Evolutionary conservation across 202 grass and related monocot species (phyloP).

Genomic region (Setaria viridis): DNA sequence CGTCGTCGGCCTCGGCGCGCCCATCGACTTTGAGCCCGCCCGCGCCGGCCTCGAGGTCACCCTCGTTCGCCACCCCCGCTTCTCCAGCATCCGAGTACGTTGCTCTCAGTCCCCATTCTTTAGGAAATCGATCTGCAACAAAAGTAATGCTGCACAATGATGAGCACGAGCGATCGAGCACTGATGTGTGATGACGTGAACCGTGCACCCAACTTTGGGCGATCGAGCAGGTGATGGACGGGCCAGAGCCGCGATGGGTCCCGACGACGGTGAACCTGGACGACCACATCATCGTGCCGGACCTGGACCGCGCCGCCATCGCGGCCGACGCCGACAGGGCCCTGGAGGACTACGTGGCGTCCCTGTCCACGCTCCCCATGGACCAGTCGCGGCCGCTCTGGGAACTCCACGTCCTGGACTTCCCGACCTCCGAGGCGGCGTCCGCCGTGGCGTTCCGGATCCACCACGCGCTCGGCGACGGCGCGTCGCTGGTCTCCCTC

Average conservation of each 20-base stretch:
- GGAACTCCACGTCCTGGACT: constrained; percentile 68
- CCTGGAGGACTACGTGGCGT: background rate
- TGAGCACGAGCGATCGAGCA: too few relatives aligned
- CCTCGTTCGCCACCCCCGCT: constrained; percentile 18
- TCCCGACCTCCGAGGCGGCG: background rate
- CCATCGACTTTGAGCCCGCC: background rate
- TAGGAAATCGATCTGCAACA: too few relatives aligned
- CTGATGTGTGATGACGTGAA: too few relatives aligned
- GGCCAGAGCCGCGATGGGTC: constrained; percentile 29
- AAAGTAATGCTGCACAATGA: too few relatives aligned
- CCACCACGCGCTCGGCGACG: constrained; percentile 68
- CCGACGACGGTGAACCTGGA: constrained; percentile 42
- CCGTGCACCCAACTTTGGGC: too few relatives aligned
- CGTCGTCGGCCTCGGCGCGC: background rate
- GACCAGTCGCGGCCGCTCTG: constrained; percentile 53
- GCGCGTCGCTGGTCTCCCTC: constrained; percentile 62
- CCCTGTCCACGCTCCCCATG: constrained; percentile 49
- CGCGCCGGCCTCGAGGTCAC: constrained; percentile 3
- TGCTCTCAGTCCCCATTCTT: too few relatives aligned
- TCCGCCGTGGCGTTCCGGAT: constrained; percentile 46
- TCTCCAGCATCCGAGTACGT: constrained; percentile 23
- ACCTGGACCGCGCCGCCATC: too few relatives aligned
- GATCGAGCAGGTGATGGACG: background rate
- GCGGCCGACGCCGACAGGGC: too few relatives aligned
- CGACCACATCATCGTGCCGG: too few relatives aligned